Percentiles rank a stretch among this genome's conserved stretches.
Conservation (phyloP, 176 grass and related monocot genomes). For the Otatea glauca region DNA sequence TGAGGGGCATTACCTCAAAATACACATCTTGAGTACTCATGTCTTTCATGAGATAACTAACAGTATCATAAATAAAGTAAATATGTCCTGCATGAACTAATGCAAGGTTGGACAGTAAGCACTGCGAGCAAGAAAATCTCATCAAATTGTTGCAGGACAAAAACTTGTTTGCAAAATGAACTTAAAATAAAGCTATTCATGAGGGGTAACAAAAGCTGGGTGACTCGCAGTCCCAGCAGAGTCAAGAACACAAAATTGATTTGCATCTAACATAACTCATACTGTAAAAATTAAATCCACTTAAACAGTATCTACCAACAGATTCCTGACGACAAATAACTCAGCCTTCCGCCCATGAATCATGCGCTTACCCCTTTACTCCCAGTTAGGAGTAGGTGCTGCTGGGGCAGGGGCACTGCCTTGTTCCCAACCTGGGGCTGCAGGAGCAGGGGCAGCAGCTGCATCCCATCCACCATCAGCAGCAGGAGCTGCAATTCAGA, state of each 20-base stretch:
- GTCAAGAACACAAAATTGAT: conserved; percentile 51
- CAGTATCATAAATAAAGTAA: neutral
- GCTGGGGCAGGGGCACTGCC: conserved; percentile 12
- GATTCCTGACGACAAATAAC: conserved; percentile 4
- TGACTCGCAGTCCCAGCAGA: conserved; percentile 6
- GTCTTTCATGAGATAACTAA: neutral
- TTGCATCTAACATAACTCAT: conserved; percentile 40
- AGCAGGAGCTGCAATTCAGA: conserved; percentile 45
- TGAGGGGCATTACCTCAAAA: neutral
- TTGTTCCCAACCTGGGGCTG: conserved; percentile 61
- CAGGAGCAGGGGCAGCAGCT: conserved; percentile 1
- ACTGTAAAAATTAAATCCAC: conserved; percentile 46
- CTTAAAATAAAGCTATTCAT: conserved; percentile 47
- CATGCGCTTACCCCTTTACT: neutral
- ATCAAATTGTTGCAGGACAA: neutral
- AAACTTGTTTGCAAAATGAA: conserved; percentile 32
- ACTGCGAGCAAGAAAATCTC: neutral
- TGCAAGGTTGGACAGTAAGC: neutral
- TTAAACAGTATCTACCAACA: conserved; percentile 43
- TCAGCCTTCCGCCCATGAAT: neutral
- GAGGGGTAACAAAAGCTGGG: conserved; percentile 1
- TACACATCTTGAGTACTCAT: neutral
- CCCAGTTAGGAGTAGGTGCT: conserved; percentile 49
- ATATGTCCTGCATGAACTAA: neutral
- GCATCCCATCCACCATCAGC: conserved; percentile 61